Base-by-base conservation (phyloP, 129 eudicot species). In the Scalesia atractyloides region DNA sequence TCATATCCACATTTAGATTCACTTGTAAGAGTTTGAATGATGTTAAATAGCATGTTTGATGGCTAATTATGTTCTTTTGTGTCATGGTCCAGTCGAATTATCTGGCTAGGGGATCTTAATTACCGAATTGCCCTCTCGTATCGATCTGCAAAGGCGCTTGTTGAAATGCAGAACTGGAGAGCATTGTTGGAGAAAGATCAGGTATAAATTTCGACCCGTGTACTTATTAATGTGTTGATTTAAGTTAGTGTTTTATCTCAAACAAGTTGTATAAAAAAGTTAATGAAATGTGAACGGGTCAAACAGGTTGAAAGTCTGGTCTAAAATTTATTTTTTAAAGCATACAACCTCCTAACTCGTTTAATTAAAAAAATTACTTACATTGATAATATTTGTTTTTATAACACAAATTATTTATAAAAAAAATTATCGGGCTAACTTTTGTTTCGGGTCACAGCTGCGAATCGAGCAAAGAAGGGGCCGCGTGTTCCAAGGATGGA, bases 81-180 rank as follows among this genome's bases (percentile, higher is more conserved):
- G 6, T 53, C 56, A 72, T 46, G 49, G 56, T 80, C 33, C 82
- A 92, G 98, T 82, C 96, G 98, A 77, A 72, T 92, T 30, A 87
- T 92, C 47, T 92, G 98, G 98, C 96, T 92, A 20, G 98, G 98
- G 69, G 98, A 92, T 84, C 86, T 92, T 43, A 92, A 92, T 74
- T 92, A 92, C 74, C 86, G 98, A 72, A 80, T 92, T 58, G 89
- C 96, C 24, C 90, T 92, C 64, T 85, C 98, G 15, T 87, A 89
- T 66, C 96, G 96, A 58, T 86, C 98, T 14, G 96, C 89, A n/a
- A 89, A 84, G 79, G 98, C 98, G 7, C 96, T 86, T 54, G 92
- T 92, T 48, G 98, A 87, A 80, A 92, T 92, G 98, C 98, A 92
- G 75, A 92, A 89, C 76, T 92, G 98, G 98, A 87, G 98, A 82